These are phyloP conservation scores for Fraxinus sp. DNA, from an alignment of 305 asterid species.

Conservation along the genomic window DNA sequence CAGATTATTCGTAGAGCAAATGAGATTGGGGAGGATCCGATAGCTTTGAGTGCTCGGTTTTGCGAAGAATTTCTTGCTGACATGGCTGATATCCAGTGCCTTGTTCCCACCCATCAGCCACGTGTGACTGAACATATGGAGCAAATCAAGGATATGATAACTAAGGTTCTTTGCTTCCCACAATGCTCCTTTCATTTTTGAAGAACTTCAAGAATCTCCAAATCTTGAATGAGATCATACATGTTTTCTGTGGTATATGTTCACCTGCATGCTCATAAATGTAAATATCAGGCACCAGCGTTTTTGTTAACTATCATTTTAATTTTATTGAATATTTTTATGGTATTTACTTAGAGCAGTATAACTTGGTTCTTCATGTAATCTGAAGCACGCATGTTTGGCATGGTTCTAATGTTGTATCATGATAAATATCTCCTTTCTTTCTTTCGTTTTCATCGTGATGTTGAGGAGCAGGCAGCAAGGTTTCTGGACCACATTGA, in stretches of 20 bases:
- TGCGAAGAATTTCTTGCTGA: constrained; percentile 77
- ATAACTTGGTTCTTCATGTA: not conserved
- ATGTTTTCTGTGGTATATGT: not conserved
- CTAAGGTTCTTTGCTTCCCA: constrained; percentile 43
- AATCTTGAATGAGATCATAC: not conserved
- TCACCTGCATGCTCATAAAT: not conserved
- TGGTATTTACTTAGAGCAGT: not conserved
- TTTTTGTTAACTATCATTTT: not conserved
- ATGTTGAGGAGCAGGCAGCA: not conserved
- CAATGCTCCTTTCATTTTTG: not conserved
- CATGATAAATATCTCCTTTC: not conserved
- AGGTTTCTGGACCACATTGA: not conserved
- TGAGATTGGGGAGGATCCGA: constrained; percentile 73
- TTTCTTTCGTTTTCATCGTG: not conserved
- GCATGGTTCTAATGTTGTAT: constrained; percentile 13
- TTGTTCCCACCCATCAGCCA: constrained; percentile 85
- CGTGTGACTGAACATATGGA: constrained; percentile 89
- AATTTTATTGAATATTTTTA: not conserved
- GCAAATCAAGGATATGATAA: constrained; percentile 71
- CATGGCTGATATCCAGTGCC: constrained; percentile 92
- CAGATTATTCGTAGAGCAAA: constrained; percentile 86
- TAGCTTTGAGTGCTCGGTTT: constrained; percentile 64
- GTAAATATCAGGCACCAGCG: not conserved
- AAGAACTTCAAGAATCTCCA: not conserved
- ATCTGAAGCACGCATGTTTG: not conserved